Evolutionary conservation across 306 rosid genomes (phyloP).

Genomic region (Bauhinia variegata): DNA sequence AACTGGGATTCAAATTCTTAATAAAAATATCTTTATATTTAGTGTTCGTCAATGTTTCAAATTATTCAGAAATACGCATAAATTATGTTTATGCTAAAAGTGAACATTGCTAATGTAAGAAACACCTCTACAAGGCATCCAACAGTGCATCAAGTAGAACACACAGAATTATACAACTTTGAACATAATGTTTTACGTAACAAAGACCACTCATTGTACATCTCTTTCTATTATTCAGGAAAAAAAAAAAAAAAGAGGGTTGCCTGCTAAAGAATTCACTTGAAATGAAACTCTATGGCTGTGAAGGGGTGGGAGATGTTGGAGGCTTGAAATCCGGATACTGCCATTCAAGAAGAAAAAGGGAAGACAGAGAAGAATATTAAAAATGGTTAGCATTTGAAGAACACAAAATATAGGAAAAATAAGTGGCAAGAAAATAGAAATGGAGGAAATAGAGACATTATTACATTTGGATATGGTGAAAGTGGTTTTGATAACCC

Average conservation of each 20-base stretch:
- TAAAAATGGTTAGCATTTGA: conserved; percentile 17
- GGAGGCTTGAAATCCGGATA: conserved; percentile 99
- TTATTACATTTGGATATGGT: conserved; percentile 82
- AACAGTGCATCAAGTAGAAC: too few species aligned
- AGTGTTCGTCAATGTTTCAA: too few species aligned
- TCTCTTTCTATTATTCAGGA: conserved; percentile 23
- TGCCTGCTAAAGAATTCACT: conserved; percentile 31
- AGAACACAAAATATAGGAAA: conserved; percentile 28
- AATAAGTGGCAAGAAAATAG: too few species aligned
- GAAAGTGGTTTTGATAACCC: conserved; percentile 65
- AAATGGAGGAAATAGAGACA: conserved; percentile 35
- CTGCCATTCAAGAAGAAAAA: conserved; percentile 49
- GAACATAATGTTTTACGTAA: conserved; percentile 29
- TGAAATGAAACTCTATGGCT: conserved; percentile 61
- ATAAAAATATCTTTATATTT: too few species aligned
- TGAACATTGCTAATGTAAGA: too few species aligned
- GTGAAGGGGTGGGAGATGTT: conserved; percentile 87
- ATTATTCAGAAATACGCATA: too few species aligned
- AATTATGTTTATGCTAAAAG: too few species aligned
- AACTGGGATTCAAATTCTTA: too few species aligned
- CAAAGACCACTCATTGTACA: conserved; percentile 35
- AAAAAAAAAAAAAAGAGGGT: too few species aligned
- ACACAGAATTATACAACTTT: conserved; percentile 33
- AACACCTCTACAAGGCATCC: too few species aligned
- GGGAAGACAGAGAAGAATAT: neutral